Evolutionary conservation across 2,329 filamentous ascomycete genomes (phyloP), one percentile per base, ranked within the genome.

Genomic region (Bertia moriformis): DNA sequence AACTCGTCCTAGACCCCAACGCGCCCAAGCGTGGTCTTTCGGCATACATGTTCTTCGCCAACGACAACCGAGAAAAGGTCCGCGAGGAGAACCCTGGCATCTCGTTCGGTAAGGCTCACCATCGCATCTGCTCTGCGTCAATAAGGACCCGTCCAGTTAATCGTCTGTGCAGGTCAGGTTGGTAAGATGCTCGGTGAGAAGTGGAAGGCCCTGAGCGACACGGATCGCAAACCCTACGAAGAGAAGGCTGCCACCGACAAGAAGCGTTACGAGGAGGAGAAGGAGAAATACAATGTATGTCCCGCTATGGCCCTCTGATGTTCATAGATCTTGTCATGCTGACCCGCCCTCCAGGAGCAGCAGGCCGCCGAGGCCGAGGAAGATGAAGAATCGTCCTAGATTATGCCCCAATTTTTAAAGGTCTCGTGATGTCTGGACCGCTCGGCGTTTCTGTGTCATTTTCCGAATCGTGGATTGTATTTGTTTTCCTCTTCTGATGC

Each of bases 31-130:
- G 91, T 66, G 91, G 89, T 71, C 85, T 98, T 38, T 96, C 91
- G 40, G 91, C 91, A 47, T 98, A 98, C 78, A 98, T 98, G 91
- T 96, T 96, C 82, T 98, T 96, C 62, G 91, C 91, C 77, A 96
- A 96, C 59, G 91, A 96, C 67, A 86, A 95, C 69, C 88, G 91
- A 53, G 89, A 96, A 60, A 93, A 91, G 63, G 91, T 98, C 52
- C 86, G 91, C 53, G 87, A 94, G 61, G 89, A 96, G 66, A 96
- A 96, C 74, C 89, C 89, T 29, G 89, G 88, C 53, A 94, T 96
- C 67, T 82, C 83, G 51, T 98, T 98, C 66, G 91, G 86, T 81
- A 35, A 35, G 32, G 7, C 15, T 7, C 10, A 7, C 32, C 7
- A 10, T 27, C 22, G 7, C n/a, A 7, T 27, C 22, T 27, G 22